These are phyloP conservation scores for Astragalus membranaceus DNA, from an alignment of 306 rosid genomes.

Conservation along the genomic window DNA sequence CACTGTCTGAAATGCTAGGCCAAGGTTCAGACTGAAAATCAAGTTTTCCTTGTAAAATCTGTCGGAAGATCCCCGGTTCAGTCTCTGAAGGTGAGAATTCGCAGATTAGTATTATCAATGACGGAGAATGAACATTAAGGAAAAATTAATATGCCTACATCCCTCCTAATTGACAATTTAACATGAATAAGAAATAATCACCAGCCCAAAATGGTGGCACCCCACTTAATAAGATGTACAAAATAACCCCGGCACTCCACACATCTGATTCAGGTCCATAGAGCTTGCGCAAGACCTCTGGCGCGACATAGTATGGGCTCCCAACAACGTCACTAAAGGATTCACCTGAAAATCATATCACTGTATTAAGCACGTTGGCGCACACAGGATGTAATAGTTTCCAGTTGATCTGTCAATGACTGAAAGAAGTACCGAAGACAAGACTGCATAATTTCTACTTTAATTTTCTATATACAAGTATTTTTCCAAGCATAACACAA, in stretches of 20 bases:
- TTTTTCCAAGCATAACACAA: not conserved
- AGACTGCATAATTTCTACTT: not conserved
- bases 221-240: conserved; percentile 56
- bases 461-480: not conserved
- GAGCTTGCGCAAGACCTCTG: conserved; percentile 55
- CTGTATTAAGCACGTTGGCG: conserved; percentile 10
- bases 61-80: conserved; percentile 49
- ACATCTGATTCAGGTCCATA: conserved; percentile 63
- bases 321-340: conserved; percentile 54
- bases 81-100: conserved; percentile 35
- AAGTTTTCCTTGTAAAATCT: conserved; percentile 43
- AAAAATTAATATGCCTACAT: not conserved
- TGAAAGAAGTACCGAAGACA: not conserved
- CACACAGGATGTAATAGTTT: not conserved
- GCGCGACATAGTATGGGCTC: conserved; percentile 67
- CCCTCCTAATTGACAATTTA: conserved; percentile 12
- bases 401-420: not conserved
- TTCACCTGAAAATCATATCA: conserved; percentile 40
- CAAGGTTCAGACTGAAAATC: conserved; percentile 63
- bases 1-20: conserved; percentile 57
- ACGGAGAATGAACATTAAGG: conserved; percentile 12
- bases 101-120: conserved; percentile 10
- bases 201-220: conserved; percentile 78
- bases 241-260: conserved; percentile 65
- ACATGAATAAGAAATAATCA: conserved; percentile 19